A percentile compares a stretch with the other conserved stretches of the same genome.
Conservation (phyloP, 2,329 filamentous ascomycete species). For the Ascochyta lentis region DNA sequence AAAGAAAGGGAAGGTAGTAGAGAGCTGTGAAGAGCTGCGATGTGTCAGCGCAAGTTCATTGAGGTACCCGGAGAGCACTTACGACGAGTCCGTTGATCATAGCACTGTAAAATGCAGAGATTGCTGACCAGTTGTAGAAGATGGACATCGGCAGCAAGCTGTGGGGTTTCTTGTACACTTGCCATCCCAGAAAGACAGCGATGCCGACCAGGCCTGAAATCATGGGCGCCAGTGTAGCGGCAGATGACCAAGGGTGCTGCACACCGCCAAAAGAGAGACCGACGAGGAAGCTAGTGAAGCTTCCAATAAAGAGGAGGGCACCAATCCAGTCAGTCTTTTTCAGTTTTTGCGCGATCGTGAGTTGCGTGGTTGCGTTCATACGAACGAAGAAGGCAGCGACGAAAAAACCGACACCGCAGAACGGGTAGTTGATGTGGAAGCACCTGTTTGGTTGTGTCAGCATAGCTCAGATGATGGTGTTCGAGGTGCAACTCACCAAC, state of each 20-base stretch:
- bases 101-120: conserved; percentile 51
- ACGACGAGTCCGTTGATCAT: conserved; percentile 55
- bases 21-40: conserved; percentile 51
- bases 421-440: conserved; percentile 68
- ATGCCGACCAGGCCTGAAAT: conserved; percentile 43
- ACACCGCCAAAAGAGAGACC: conserved; percentile 54
- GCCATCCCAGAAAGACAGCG: conserved; percentile 45
- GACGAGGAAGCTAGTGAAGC: conserved; percentile 49
- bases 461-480: no score
- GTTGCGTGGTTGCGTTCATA: conserved; percentile 25
- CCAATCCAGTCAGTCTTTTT: conserved; percentile 53
- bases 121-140: conserved; percentile 46
- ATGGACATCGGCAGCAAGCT: conserved; percentile 49
- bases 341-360: conserved; percentile 33
- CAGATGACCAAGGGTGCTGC: conserved; percentile 49
- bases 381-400: conserved; percentile 32
- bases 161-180: conserved; percentile 41
- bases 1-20: conserved; percentile 54
- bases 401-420: conserved; percentile 48
- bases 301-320: conserved; percentile 48
- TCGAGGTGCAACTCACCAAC: conserved; percentile 52
- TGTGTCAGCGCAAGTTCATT: background rate
- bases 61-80: conserved; percentile 18
- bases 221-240: conserved; percentile 51
- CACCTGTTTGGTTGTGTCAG: conserved; percentile 44